These are phyloP conservation scores for Neonectria faginata DNA, from an alignment of 2,329 filamentous ascomycete species.

Conservation along the genomic window DNA sequence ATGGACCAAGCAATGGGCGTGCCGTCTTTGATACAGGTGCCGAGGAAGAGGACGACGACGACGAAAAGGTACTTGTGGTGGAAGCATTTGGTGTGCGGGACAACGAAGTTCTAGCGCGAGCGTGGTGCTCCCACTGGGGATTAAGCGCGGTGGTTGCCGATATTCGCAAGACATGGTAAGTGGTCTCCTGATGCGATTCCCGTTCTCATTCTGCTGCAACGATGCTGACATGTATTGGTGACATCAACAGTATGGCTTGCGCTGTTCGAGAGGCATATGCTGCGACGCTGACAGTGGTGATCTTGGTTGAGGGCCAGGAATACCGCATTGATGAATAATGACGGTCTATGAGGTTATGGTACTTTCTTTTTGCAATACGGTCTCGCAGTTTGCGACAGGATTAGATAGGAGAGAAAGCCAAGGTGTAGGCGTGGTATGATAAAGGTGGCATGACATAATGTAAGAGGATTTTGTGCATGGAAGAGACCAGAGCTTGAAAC, in stretches of 20 bases:
- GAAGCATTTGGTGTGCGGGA: slow-evolving; percentile 79
- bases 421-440: slow-evolving; percentile 4
- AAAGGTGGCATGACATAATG: not conserved
- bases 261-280: slow-evolving; percentile 82
- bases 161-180: slow-evolving; percentile 74
- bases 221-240: slow-evolving; percentile 20
- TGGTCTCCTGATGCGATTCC: slow-evolving; percentile 26
- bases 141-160: slow-evolving; percentile 78
- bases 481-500: slow-evolving; percentile 3
- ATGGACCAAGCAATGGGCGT: slow-evolving; percentile 30
- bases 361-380: slow-evolving; percentile 27
- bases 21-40: slow-evolving; percentile 31
- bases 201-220: not conserved
- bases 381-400: slow-evolving; percentile 11
- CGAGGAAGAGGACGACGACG: slow-evolving; percentile 53
- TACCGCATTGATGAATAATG: slow-evolving; percentile 58
- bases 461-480: not conserved
- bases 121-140: slow-evolving; percentile 83
- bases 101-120: slow-evolving; percentile 80
- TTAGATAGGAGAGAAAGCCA: slow-evolving; percentile 15
- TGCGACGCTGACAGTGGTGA: slow-evolving; percentile 77
- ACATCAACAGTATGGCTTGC: slow-evolving; percentile 71
- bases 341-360: slow-evolving; percentile 41
- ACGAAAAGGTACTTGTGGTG: slow-evolving; percentile 76
- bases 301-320: slow-evolving; percentile 67